These are phyloP conservation scores for Mycogone perniciosa DNA, from an alignment of 2,329 filamentous ascomycete genomes.

Conservation along the genomic window DNA sequence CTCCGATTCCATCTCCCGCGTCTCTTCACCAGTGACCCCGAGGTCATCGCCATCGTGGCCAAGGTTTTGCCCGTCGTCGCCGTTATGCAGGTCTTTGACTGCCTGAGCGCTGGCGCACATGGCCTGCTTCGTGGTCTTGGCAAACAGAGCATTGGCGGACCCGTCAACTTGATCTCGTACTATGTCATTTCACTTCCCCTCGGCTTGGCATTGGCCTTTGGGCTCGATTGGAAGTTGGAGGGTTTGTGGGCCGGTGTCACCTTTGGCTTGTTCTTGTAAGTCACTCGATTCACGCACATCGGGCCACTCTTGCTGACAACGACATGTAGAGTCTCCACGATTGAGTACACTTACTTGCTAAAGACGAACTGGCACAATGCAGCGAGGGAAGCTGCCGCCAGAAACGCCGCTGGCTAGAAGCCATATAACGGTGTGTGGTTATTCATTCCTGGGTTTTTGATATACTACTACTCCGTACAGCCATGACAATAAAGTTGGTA, in stretches of 20 bases:
- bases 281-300: neutral
- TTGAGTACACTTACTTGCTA: conserved; percentile 49
- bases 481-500: too few species aligned
- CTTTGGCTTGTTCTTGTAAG: conserved; percentile 60
- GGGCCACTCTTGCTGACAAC: conserved; percentile 9
- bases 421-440: neutral
- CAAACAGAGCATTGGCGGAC: conserved; percentile 82
- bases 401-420: conserved; percentile 42
- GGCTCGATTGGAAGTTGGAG: conserved; percentile 65
- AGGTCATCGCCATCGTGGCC: conserved; percentile 63
- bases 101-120: conserved; percentile 70
- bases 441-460: neutral
- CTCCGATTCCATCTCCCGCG: conserved; percentile 68
- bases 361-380: conserved; percentile 49
- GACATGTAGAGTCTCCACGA: conserved; percentile 37
- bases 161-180: conserved; percentile 79
- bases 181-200: conserved; percentile 82
- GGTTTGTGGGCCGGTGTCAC: conserved; percentile 79
- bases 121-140: conserved; percentile 83
- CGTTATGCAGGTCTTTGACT: conserved; percentile 85
- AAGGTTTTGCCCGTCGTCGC: conserved; percentile 72
- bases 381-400: conserved; percentile 44
- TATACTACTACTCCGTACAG: too few species aligned
- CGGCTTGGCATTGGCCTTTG: conserved; percentile 72
- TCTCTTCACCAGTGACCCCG: conserved; percentile 69